phyloP scores from a whole-genome alignment of 192 early-diverging fungal species.

The Spizellomyces sp. region DNA sequence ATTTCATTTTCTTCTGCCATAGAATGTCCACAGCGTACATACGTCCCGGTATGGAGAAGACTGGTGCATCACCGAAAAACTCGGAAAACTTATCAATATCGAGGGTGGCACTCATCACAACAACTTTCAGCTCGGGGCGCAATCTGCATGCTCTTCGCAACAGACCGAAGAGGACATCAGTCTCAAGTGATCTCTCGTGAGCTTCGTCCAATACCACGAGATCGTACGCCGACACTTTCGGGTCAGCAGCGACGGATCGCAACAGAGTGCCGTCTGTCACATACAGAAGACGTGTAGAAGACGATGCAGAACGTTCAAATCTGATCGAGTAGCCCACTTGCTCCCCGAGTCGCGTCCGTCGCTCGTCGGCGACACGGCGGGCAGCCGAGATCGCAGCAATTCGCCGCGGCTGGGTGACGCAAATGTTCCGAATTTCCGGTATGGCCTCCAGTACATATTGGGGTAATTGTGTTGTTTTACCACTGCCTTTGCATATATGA shows the following conservation, averaged over 20 bases:
- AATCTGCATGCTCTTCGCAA: slow-evolving; percentile 35
- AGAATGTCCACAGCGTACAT: slow-evolving; percentile 56
- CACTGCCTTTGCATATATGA: slow-evolving; percentile 37
- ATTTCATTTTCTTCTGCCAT: slow-evolving; percentile 58
- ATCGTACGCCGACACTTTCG: slow-evolving; percentile 37
- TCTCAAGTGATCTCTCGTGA: slow-evolving; percentile 63
- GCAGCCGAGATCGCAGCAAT: slow-evolving; percentile 80
- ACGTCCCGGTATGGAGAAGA: slow-evolving; percentile 73
- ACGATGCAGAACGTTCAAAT: slow-evolving; percentile 45
- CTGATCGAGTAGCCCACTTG: slow-evolving; percentile 56
- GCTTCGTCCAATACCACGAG: slow-evolving; percentile 59
- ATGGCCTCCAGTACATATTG: slow-evolving; percentile 68
- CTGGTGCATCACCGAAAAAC: slow-evolving; percentile 78
- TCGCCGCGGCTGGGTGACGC: slow-evolving; percentile 81
- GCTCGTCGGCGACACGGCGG: slow-evolving; percentile 51
- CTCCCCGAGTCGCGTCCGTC: slow-evolving; percentile 30
- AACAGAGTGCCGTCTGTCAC: slow-evolving; percentile 63
- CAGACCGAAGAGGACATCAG: slow-evolving; percentile 57
- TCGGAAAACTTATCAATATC: slow-evolving; percentile 80
- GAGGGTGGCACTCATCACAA: slow-evolving; percentile 82
- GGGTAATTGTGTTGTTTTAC: slow-evolving; percentile 88
- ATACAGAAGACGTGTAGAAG: slow-evolving; percentile 45
- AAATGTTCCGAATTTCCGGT: slow-evolving; percentile 42
- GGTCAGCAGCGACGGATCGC: slow-evolving; percentile 34
- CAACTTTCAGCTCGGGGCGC: slow-evolving; percentile 47